A percentile compares a stretch with the other conserved stretches of the same genome.
phyloP scores from a whole-genome alignment of 495 filamentous ascomycete species.

The Staphylotrichum tortipilum region DNA sequence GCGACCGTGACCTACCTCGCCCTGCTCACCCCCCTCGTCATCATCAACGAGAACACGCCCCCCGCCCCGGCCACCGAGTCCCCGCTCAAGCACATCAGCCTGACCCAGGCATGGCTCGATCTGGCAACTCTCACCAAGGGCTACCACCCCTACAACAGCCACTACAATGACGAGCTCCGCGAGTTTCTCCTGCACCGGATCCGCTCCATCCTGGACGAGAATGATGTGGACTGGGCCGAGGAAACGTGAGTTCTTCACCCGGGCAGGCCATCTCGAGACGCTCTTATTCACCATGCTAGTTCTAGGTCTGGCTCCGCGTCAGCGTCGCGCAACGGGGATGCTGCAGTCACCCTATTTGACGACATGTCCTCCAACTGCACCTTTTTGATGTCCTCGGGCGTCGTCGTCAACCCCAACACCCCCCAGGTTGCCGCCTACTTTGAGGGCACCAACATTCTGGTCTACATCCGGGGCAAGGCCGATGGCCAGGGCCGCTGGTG shows the following conservation, averaged over 20 bases:
- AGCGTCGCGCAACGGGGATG: conserved; percentile 8
- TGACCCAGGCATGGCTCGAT: conserved; percentile 81
- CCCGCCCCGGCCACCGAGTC: conserved; percentile 48
- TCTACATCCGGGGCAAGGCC: conserved; percentile 77
- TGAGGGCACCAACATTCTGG: conserved; percentile 85
- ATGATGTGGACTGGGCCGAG: conserved; percentile 33
- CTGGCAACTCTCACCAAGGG: conserved; percentile 62
- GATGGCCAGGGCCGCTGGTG: conserved; percentile 62
- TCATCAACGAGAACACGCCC: conserved; percentile 69
- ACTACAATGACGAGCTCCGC: conserved; percentile 68
- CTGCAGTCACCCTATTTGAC: conserved; percentile 58
- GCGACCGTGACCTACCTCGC: conserved; percentile 61
- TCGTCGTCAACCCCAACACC: conserved; percentile 13
- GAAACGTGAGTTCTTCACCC: conserved; percentile 21
- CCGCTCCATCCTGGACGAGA: conserved; percentile 54
- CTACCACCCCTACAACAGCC: conserved; percentile 85
- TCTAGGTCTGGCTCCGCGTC: conserved; percentile 3
- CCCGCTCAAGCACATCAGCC: conserved; percentile 44
- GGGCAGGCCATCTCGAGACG: too few relatives aligned
- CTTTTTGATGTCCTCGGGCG: conserved; percentile 15
- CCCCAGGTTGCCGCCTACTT: conserved; percentile 57
- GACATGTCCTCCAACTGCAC: conserved; percentile 78
- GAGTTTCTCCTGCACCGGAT: conserved; percentile 68
- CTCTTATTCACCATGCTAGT: neutral
- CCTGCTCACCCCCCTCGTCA: conserved; percentile 58